Base-by-base conservation (phyloP, 2,329 filamentous ascomycete species). In the Phialocephala sp. region DNA sequence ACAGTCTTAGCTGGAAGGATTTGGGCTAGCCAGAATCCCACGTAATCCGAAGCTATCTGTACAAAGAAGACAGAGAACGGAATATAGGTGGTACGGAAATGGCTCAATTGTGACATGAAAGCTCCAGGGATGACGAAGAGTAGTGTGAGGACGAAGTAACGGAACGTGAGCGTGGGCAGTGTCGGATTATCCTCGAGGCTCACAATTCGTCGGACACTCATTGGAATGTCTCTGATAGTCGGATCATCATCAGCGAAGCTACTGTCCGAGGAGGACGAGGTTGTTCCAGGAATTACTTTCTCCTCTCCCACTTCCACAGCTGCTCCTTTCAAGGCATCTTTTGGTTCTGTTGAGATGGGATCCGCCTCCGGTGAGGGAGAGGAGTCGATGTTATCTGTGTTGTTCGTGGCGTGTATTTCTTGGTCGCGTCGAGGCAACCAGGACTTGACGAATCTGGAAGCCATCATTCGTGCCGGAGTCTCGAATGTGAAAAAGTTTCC, bases 1-100 rank as follows among this genome's bases (percentile, higher is more conserved):
- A 85, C 65, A 3, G 80, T 79, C 76, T 79, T 81, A 60, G 81
- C 79, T 0, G 83, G 83, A 0, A 85, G 70, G 15, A 77, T 66
- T 52, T 71, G 78, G 12, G 81, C 81, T 24, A 83, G 75, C 6
- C 78, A 73, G 39, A 80, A 80, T 2, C 79, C 83, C 24, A 81
- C 77, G 0, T 83, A 83, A 18, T 77, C 83, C 0, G 83, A 76
- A n/a, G 56, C 56, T 32, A 64, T 64, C 37, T 64, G 62, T 14
- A 50, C 43, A 15, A 64, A 64, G 57, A 64, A 64, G n/a, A 64
- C 45, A 1, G 62, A 64, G 37, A 59, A 64, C 9, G 62, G 55
- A 14, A 41, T 41, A 22, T 15, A 57, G 4, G 55, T 57, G 11
- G 55, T 57, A 27, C 55, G 55, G 55, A 39, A 57, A 27, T 57